Base-by-base conservation (phyloP, 345 rosid genomes). In the Cardamine chenopodiifolia region DNA sequence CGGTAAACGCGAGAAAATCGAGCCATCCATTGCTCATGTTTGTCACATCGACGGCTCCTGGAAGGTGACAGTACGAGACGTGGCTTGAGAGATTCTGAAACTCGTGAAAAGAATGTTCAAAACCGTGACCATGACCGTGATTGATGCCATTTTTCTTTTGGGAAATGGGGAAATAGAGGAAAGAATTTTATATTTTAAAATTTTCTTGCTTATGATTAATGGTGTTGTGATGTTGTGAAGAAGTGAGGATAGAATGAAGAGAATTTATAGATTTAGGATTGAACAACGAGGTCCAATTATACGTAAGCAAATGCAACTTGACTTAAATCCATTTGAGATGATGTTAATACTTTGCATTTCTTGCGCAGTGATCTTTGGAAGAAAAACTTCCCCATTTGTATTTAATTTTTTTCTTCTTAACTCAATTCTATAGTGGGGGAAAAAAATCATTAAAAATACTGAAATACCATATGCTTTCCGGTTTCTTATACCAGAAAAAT, bases 1-100 rank as follows among this genome's bases (percentile, higher is more conserved):
- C 18, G 37, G 50, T 85, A 82, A 31, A 34, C 74, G 1, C 81
- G 78, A n/a, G 81, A 70, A 25, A 59, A 48, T 22, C 48, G 26
- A 20, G 71, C 40, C 84, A 74, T 74, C 82, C 84, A 81, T 47
- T 66, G 75, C 32, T 78, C 71, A 26, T 81, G 84, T 48, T 64
- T 78, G 20, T 71, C 73, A 50, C 48, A 71, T 18, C 2, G 77
- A 26, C 3, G 32, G 58, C 34, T 14, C 28, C 1, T 37, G 62
- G 54, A 61, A 52, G 57, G 49, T 69, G 1, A 61, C 20, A 52
- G 70, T 62, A 68, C 78, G 82, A 56, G 82, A 68, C 6, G 77
- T 47, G 10, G 65, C 69, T 68, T 52, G 59, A 53, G 78, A 67
- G 40, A 76, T 39, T 61, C 25, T 32, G n/a, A 62, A 69, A n/a